Percentiles rank a stretch among this genome's conserved stretches.
Conservation (phyloP, 2,329 filamentous ascomycete species). For the Exophiala dermatitidis region DNA sequence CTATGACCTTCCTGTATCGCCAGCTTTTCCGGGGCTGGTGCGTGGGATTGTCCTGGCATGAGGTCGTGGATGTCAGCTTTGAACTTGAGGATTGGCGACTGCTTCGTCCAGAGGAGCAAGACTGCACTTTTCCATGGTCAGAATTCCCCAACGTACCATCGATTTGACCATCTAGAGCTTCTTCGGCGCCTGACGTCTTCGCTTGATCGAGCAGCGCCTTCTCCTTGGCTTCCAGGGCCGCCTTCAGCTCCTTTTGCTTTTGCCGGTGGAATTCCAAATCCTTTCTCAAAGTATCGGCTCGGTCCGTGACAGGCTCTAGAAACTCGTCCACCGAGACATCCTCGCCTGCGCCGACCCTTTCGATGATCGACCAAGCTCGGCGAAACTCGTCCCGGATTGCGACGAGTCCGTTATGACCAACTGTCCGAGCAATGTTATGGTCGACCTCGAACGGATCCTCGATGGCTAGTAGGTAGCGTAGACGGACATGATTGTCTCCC, state of each 20-base stretch:
- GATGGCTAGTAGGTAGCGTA: slow-evolving; percentile 79
- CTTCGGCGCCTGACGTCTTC: slow-evolving; percentile 6
- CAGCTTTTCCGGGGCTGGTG: slow-evolving; percentile 2
- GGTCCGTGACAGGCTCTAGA: slow-evolving; percentile 24
- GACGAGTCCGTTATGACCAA: slow-evolving; percentile 74
- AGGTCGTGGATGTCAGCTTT: slow-evolving; percentile 16
- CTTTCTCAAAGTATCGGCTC: slow-evolving; percentile 25
- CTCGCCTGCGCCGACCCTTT: slow-evolving; percentile 14
- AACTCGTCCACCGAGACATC: slow-evolving; percentile 31
- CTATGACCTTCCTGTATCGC: slow-evolving; percentile 14
- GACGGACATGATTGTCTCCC: slow-evolving; percentile 63
- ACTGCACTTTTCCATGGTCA: slow-evolving; percentile 4
- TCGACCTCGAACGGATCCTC: slow-evolving; percentile 86
- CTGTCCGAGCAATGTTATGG: slow-evolving; percentile 82
- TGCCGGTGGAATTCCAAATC: slow-evolving; percentile 22
- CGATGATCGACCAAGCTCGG: slow-evolving; percentile 61
- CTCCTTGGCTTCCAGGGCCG: slow-evolving; percentile 22
- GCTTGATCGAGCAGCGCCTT: slow-evolving; percentile 12
- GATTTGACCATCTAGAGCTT: slow-evolving; percentile 9
- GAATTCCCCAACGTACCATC: slow-evolving; percentile 24
- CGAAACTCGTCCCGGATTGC: slow-evolving; percentile 79
- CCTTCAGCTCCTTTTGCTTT: slow-evolving; percentile 20
- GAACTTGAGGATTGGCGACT: slow-evolving; percentile 2
- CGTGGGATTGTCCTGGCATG: slow-evolving; percentile 17
- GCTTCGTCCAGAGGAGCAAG: slow-evolving; percentile 1